phyloP scores from a whole-genome alignment of 495 filamentous ascomycete species.

The Penicillium ochrochloron region DNA sequence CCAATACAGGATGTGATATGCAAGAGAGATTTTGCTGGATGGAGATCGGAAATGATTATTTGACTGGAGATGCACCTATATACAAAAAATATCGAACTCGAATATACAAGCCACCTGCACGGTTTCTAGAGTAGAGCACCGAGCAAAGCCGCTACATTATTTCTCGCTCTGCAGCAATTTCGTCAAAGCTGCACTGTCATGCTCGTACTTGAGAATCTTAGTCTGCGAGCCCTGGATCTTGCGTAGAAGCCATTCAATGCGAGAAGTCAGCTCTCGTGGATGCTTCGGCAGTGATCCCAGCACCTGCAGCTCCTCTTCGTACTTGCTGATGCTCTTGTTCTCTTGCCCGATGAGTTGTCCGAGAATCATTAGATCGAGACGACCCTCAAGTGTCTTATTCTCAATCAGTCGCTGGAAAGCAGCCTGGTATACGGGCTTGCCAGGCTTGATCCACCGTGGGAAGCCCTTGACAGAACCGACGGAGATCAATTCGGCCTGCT shows the following conservation, averaged over 20 bases:
- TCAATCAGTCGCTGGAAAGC: conserved; percentile 73
- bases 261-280: conserved; percentile 61
- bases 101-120: neutral
- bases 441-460: conserved; percentile 74
- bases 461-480: conserved; percentile 74
- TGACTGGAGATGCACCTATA: neutral
- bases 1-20: neutral
- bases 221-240: conserved; percentile 74
- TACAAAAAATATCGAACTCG: neutral
- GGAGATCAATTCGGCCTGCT: conserved; percentile 86
- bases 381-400: conserved; percentile 72
- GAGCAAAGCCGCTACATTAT: conserved; percentile 11
- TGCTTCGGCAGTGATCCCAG: conserved; percentile 65
- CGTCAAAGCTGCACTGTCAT: conserved; percentile 71
- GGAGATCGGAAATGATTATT: neutral
- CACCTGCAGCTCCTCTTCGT: conserved; percentile 74
- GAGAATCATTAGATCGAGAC: conserved; percentile 74
- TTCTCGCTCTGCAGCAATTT: conserved; percentile 49
- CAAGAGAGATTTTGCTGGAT: neutral
- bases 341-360: conserved; percentile 71
- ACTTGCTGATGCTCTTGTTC: conserved; percentile 74
- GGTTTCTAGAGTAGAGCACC: neutral
- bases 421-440: conserved; percentile 84
- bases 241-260: conserved; percentile 70
- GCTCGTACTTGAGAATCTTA: conserved; percentile 77